Evolutionary conservation across 83 land plant species (phyloP).

Genomic region (Diphasiastrum complanatum): DNA sequence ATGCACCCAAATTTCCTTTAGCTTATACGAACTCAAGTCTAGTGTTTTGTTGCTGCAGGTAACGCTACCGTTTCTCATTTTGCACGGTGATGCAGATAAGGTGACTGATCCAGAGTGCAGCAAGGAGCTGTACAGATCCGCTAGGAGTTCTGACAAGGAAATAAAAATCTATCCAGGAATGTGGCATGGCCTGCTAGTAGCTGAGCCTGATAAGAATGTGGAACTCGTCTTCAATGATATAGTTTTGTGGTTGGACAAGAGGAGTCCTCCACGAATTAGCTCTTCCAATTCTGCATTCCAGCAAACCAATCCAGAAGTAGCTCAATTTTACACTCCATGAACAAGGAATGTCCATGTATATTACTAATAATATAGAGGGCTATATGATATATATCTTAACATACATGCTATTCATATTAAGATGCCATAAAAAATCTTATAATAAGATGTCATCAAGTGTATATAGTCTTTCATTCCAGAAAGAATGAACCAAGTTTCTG

Average conservation of each 20-base stretch:
- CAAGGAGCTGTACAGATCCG: conserved; percentile 19
- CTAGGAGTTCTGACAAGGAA: conserved; percentile 35
- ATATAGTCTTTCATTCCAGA: too few relatives aligned
- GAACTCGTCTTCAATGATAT: conserved; percentile 33
- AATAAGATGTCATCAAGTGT: too few relatives aligned
- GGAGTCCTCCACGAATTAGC: conserved; percentile 19
- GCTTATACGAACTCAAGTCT: background rate
- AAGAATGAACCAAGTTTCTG: too few relatives aligned
- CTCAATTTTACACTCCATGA: too few relatives aligned
- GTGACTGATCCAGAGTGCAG: conserved; percentile 32
- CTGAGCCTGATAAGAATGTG: conserved; percentile 35
- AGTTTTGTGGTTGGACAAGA: conserved; percentile 32
- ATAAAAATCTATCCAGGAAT: conserved; percentile 33
- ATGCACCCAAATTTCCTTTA: background rate
- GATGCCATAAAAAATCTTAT: too few relatives aligned
- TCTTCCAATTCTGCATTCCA: too few relatives aligned
- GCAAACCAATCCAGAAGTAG: too few relatives aligned
- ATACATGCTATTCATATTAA: too few relatives aligned
- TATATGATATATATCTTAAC: too few relatives aligned
- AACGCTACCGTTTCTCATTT: conserved; percentile 25
- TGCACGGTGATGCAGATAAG: conserved; percentile 34
- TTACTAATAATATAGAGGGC: too few relatives aligned
- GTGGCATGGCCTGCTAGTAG: conserved; percentile 40
- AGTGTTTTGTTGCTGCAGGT: too few relatives aligned
- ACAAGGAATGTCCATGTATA: too few relatives aligned